phyloP scores from a whole-genome alignment of 2,329 filamentous ascomycete species.

The Neofusicoccum parvum region DNA sequence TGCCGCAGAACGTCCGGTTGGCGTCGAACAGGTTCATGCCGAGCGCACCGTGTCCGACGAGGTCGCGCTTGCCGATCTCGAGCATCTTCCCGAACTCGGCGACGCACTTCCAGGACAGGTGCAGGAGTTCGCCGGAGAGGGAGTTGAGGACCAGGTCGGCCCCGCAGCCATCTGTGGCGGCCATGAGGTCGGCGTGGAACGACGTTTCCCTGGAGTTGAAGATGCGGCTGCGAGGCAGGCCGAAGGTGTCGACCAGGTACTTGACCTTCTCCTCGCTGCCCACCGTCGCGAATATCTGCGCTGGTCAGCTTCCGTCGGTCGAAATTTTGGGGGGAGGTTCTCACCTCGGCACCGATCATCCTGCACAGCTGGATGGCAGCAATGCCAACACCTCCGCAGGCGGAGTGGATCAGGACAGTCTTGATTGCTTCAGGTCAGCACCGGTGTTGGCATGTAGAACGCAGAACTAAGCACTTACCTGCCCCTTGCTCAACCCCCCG shows the following conservation, averaged over 20 bases:
- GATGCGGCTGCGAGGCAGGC: constrained; percentile 29
- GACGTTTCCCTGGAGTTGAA: constrained; percentile 28
- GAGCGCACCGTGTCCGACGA: constrained; percentile 21
- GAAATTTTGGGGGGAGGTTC: background rate
- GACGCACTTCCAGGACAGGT: constrained; percentile 46
- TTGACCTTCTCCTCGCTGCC: constrained; percentile 20
- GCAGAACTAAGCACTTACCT: constrained; percentile 20
- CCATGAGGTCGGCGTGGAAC: constrained; percentile 30
- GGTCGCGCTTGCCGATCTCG: constrained; percentile 29
- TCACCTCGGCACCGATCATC: constrained; percentile 27
- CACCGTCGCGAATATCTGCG: constrained; percentile 23
- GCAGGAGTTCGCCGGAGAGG: constrained; percentile 27
- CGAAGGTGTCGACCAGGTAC: constrained; percentile 17
- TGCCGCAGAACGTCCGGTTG: constrained; percentile 11
- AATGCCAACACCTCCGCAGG: constrained; percentile 26
- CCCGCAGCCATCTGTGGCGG: constrained; percentile 32
- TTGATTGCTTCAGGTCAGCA: constrained; percentile 19
- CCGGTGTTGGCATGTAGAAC: no score
- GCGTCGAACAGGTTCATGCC: constrained; percentile 14
- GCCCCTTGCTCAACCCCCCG: constrained; percentile 25
- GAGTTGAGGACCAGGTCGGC: constrained; percentile 35
- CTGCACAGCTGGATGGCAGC: constrained; percentile 26
- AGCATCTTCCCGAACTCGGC: constrained; percentile 32
- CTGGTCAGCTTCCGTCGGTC: background rate
- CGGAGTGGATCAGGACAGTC: constrained; percentile 25